These are phyloP conservation scores for Stenogyne calaminthoides DNA, from an alignment of 305 asterid species.

Conservation along the genomic window DNA sequence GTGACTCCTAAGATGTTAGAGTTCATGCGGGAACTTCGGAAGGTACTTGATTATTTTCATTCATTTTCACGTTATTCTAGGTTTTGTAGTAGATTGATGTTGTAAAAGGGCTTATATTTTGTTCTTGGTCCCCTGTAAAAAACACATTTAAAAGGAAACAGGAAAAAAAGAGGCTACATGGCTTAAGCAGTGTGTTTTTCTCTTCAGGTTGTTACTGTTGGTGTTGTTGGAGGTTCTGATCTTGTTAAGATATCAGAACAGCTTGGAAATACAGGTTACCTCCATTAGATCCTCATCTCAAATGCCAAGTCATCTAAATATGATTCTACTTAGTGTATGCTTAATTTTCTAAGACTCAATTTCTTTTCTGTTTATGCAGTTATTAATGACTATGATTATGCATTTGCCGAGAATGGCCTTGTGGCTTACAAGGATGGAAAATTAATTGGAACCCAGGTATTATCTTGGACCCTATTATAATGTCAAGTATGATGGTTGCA, in stretches of 20 bases:
- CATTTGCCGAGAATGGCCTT: slow-evolving; percentile 94
- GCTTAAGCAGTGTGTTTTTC: slow-evolving; percentile 19
- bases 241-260: slow-evolving; percentile 94
- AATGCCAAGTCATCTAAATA: slow-evolving; percentile 8
- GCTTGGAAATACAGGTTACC: slow-evolving; percentile 78
- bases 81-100: slow-evolving; percentile 4
- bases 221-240: slow-evolving; percentile 99
- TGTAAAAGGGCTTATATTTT: background rate
- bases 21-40: slow-evolving; percentile 75
- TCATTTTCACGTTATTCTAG: background rate
- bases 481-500: background rate
- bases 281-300: slow-evolving; percentile 6
- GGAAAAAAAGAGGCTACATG: background rate
- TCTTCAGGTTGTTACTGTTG: slow-evolving; percentile 75
- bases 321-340: slow-evolving; percentile 10
- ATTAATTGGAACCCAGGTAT: slow-evolving; percentile 84
- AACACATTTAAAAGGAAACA: background rate
- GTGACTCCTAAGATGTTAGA: slow-evolving; percentile 71
- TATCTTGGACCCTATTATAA: no score
- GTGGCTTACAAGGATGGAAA: slow-evolving; percentile 82
- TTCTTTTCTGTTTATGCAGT: slow-evolving; percentile 48
- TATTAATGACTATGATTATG: slow-evolving; percentile 72
- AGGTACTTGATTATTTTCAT: slow-evolving; percentile 44
- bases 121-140: background rate
- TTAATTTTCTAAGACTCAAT: slow-evolving; percentile 18